These are phyloP conservation scores for Penicillium odoratum DNA, from an alignment of 495 filamentous ascomycete genomes.

Conservation along the genomic window DNA sequence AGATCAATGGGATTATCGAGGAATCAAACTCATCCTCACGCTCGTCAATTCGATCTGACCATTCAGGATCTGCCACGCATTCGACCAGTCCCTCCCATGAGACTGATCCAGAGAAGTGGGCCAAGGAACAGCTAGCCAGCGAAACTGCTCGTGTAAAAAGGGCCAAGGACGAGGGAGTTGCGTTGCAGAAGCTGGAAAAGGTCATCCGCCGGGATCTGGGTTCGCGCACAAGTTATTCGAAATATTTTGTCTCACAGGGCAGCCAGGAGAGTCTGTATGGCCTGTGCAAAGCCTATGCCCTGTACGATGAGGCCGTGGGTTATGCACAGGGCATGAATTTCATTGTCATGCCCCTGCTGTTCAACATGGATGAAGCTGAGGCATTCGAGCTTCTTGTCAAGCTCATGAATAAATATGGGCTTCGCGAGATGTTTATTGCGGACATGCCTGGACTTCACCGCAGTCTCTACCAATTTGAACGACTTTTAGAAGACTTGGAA, in stretches of 20 bases:
- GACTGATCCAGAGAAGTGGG: slow-evolving; percentile 60
- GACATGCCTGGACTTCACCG: slow-evolving; percentile 97
- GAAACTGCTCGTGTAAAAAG: slow-evolving; percentile 70
- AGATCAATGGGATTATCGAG: slow-evolving; percentile 48
- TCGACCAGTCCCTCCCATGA: slow-evolving; percentile 60
- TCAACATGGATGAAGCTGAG: slow-evolving; percentile 98
- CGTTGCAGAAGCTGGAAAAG: slow-evolving; percentile 84
- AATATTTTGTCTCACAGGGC: slow-evolving; percentile 81
- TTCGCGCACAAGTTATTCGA: slow-evolving; percentile 92
- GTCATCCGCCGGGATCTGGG: slow-evolving; percentile 86
- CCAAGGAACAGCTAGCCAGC: slow-evolving; percentile 65
- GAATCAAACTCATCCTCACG: slow-evolving; percentile 67
- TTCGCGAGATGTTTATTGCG: slow-evolving; percentile 90
- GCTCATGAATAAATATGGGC: slow-evolving; percentile 93
- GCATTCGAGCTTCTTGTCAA: slow-evolving; percentile 91
- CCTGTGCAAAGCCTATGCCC: slow-evolving; percentile 94
- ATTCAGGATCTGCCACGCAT: slow-evolving; percentile 64
- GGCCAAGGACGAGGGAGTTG: slow-evolving; percentile 70
- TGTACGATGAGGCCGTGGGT: slow-evolving; percentile 91
- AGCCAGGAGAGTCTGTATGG: slow-evolving; percentile 94
- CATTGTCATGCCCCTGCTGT: slow-evolving; percentile 92
- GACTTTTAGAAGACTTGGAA: slow-evolving; percentile 90
- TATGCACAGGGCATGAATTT: slow-evolving; percentile 99
- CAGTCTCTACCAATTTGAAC: slow-evolving; percentile 91
- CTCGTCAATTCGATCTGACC: slow-evolving; percentile 80